Evolutionary conservation across 2,329 filamentous ascomycete species (phyloP), one percentile per base, ranked within the genome.

Genomic region (Pseudogymnoascus sp.): DNA sequence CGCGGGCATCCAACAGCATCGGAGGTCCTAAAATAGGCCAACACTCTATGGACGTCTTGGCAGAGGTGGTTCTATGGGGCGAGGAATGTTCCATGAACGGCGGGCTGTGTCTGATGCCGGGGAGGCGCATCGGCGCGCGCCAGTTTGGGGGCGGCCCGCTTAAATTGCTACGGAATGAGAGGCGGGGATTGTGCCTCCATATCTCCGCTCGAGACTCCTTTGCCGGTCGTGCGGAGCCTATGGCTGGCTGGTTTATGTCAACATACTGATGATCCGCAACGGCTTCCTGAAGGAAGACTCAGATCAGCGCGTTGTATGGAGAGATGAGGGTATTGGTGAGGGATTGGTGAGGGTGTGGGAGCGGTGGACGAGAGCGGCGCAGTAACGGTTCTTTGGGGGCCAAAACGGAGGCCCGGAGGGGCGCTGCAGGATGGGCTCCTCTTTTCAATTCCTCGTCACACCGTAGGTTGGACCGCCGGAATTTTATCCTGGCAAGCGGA

Each of bases 141-240:
- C 47, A 54, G 47, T 54, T 54, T 54, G 44, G 44, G 44, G 44
- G 44, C 44, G 26, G 44, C 26, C 44, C 44, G 44, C 44, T 33
- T 54, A 54, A 54, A 54, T 54, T 54, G 26, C 11, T 7, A 31
- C 11, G 41, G 44, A 24, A 13, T 7, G 24, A 5, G 40, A 47
- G 44, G 44, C 44, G 44, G 44, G 44, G 44, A 7, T 31, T 4
- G 9, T 47, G 41, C 24, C 26, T 54, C 44, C 44, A 54, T 54
- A 29, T 31, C 21, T 54, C 26, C 44, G 44, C 17, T 50, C 5
- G n/a, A 1, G 26, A 50, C 11, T 4, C 2, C 7, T 11, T 26
- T 50, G 41, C 6, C 41, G 24, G 41, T 13, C 44, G 26, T 11
- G 9, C n/a, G 44, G 44, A 54, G 44, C 4, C 1, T 31, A 10